Percentiles rank a stretch among this genome's conserved stretches.
Conservation (phyloP, 257 asterid species). For the Misopates orontium region DNA sequence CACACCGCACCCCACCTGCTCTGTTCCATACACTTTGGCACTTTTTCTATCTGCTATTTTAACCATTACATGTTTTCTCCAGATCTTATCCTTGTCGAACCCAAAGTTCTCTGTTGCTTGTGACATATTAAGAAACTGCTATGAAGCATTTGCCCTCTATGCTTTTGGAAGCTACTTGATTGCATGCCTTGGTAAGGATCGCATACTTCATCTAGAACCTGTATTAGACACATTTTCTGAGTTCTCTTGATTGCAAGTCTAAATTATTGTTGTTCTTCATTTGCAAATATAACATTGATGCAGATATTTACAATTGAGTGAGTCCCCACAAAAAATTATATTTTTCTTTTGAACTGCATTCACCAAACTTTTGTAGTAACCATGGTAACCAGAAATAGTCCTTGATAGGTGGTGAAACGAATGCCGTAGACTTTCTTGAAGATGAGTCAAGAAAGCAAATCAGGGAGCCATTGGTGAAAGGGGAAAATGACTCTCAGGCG, state of each 20-base stretch:
- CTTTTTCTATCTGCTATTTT: not conserved
- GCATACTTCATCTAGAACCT: not conserved
- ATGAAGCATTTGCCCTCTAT: conserved; percentile 94
- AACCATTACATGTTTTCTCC: conserved; percentile 23
- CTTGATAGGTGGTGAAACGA: conserved; percentile 71
- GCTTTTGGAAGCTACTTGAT: conserved; percentile 95
- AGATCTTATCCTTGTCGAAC: conserved; percentile 84
- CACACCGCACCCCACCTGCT: not conserved
- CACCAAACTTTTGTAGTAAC: not conserved
- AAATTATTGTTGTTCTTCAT: too few relatives aligned
- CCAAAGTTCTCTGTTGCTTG: conserved; percentile 73
- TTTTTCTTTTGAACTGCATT: too few relatives aligned
- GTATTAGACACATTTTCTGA: too few relatives aligned
- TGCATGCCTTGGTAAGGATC: conserved; percentile 85
- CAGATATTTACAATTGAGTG: too few relatives aligned
- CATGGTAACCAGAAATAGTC: conserved; percentile 17
- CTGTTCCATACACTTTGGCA: not conserved
- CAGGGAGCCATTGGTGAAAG: conserved; percentile 65
- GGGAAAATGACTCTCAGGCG: conserved; percentile 29
- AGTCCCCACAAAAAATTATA: too few relatives aligned
- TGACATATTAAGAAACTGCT: conserved; percentile 88
- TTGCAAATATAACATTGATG: too few relatives aligned
- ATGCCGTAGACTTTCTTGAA: conserved; percentile 65
- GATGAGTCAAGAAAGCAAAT: conserved; percentile 59
- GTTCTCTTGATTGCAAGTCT: too few relatives aligned